Evolutionary conservation across 1,284 basidiomycete genomes (phyloP).

Genomic region (Fomitopsis pinicola): DNA sequence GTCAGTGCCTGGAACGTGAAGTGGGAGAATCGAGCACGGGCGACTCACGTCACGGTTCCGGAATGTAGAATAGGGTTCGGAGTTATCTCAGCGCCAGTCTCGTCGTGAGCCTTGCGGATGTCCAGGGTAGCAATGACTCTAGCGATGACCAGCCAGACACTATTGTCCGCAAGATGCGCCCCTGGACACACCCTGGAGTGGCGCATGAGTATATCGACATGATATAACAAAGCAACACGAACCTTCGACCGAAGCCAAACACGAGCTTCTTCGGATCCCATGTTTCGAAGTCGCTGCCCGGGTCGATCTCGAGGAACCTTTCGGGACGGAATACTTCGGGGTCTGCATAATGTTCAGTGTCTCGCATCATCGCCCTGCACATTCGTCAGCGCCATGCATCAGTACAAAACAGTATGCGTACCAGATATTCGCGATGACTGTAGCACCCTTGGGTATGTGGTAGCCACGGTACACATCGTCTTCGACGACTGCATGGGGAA

Average conservation of each 20-base stretch:
- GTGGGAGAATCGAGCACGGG: no score
- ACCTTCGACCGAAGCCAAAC: constrained; percentile 37
- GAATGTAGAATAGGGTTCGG: background rate
- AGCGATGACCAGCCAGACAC: constrained; percentile 20
- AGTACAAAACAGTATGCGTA: constrained; percentile 10
- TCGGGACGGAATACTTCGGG: constrained; percentile 27
- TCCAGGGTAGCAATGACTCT: constrained; percentile 13
- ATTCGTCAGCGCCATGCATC: background rate
- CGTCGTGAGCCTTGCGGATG: constrained; percentile 10
- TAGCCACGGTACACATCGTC: constrained; percentile 1
- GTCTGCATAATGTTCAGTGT: constrained; percentile 21
- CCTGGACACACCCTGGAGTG: constrained; percentile 21
- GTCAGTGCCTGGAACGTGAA: background rate
- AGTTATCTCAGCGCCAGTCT: constrained; percentile 8
- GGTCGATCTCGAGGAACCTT: constrained; percentile 23
- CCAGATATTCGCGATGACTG: constrained; percentile 44
- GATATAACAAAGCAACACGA: background rate
- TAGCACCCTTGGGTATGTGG: background rate
- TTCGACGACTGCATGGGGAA: background rate
- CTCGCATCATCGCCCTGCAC: constrained; percentile 28
- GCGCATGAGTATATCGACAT: background rate
- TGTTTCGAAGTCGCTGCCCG: constrained; percentile 11
- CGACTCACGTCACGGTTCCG: background rate
- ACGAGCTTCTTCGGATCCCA: constrained; percentile 23
- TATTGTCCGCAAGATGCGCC: constrained; percentile 20